Conservation (phyloP, 257 asterid species). For the Solanum chmielewskii region DNA sequence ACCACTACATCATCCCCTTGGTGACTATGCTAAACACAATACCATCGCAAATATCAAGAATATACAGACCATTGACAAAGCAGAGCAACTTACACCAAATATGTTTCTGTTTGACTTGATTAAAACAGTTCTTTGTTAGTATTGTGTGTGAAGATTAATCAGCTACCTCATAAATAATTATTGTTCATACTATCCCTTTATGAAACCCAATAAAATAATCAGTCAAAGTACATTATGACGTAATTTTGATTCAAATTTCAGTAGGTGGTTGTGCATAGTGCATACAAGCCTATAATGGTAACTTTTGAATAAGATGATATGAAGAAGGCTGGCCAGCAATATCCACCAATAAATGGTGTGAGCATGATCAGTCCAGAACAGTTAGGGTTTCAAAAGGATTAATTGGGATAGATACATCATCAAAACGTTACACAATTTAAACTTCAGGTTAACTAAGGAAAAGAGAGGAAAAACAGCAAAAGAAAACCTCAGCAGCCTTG, state of each 20-base stretch:
- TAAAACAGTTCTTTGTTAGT: background rate
- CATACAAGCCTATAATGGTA: background rate
- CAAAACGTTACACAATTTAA: background rate
- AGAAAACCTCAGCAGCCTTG: constrained; percentile 87
- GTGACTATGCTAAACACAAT: background rate
- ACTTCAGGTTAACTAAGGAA: background rate
- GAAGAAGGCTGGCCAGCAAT: background rate
- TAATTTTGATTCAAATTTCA: background rate
- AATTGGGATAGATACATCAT: background rate
- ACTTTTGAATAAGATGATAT: background rate
- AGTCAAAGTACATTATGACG: background rate
- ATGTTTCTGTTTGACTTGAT: background rate
- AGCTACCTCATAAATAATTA: background rate
- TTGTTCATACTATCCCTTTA: background rate
- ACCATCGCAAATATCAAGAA: background rate
- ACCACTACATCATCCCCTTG: background rate
- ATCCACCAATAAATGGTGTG: background rate
- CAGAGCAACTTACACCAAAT: background rate
- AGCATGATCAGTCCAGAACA: background rate
- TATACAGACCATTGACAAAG: background rate
- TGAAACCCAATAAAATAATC: background rate
- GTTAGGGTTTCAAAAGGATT: background rate
- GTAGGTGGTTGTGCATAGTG: background rate
- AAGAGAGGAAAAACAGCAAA: background rate
- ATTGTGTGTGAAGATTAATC: background rate